Evolutionary conservation across 345 rosid genomes (phyloP).

Genomic region (Adansonia digitata): DNA sequence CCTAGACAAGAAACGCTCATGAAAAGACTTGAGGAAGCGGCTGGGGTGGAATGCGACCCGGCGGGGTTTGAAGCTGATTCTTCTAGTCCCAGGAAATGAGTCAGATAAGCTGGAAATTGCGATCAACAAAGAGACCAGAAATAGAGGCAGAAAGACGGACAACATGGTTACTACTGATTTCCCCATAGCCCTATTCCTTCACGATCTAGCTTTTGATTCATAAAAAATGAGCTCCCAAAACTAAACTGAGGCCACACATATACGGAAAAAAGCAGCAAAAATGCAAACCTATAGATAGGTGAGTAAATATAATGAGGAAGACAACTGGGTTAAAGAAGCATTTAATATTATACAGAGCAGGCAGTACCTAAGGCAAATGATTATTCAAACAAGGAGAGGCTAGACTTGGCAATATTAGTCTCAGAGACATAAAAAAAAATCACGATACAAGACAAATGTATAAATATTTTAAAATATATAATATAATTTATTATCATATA

Average conservation of each 20-base stretch:
- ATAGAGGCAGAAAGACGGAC: background rate
- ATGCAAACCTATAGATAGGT: background rate
- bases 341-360: too few relatives aligned
- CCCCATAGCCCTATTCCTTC: background rate
- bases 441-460: too few relatives aligned
- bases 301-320: too few relatives aligned
- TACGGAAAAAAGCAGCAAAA: background rate
- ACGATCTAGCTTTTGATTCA: background rate
- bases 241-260: background rate
- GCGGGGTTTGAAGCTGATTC: background rate
- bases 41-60: background rate
- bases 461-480: too few relatives aligned
- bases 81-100: background rate
- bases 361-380: too few relatives aligned
- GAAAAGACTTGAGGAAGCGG: conserved; percentile 1
- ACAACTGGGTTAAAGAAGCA: too few relatives aligned
- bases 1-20: background rate
- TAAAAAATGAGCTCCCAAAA: background rate
- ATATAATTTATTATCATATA: too few relatives aligned
- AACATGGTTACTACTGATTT: background rate
- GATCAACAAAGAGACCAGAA: conserved; percentile 2
- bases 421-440: too few relatives aligned
- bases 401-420: too few relatives aligned
- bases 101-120: background rate
- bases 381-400: too few relatives aligned